A percentile compares a stretch with the other conserved stretches of the same genome.
Conservation (phyloP, 176 grass and related monocot genomes). For the Thinopyrum elongatum region DNA sequence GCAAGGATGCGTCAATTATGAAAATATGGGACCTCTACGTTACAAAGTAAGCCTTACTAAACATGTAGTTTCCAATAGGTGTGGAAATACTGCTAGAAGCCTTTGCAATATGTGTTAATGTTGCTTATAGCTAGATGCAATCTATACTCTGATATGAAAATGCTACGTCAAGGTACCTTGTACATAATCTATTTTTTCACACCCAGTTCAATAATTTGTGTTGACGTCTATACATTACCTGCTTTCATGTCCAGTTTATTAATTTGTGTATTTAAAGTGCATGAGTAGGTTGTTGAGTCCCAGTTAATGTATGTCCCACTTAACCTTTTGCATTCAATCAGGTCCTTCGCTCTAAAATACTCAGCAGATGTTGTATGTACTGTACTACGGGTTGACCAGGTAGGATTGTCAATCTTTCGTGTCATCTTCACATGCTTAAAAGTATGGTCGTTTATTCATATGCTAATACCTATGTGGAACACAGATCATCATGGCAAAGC, state of each 20-base stretch:
- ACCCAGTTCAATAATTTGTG: neutral
- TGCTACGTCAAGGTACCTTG: neutral
- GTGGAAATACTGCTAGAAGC: neutral
- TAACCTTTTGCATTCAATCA: constrained; percentile 25
- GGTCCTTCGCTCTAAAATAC: constrained; percentile 86
- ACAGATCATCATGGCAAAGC: constrained; percentile 96
- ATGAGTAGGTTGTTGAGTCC: neutral
- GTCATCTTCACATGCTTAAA: neutral
- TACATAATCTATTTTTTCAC: neutral
- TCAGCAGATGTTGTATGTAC: constrained; percentile 69
- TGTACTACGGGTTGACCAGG: constrained; percentile 88
- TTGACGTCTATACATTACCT: neutral
- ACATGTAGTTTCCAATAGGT: neutral
- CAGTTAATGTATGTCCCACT: neutral
- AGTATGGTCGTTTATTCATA: neutral
- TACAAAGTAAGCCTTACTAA: constrained; percentile 67
- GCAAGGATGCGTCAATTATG: constrained; percentile 67
- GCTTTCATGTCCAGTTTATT: neutral
- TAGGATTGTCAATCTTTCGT: neutral
- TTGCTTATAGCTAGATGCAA: constrained; percentile 9
- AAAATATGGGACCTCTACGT: constrained; percentile 93
- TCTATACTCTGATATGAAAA: neutral
- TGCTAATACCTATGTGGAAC: neutral
- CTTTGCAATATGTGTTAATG: neutral
- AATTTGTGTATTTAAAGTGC: neutral